Evolutionary conservation across 257 asterid species (phyloP).

Genomic region (Solanum neorickii): DNA sequence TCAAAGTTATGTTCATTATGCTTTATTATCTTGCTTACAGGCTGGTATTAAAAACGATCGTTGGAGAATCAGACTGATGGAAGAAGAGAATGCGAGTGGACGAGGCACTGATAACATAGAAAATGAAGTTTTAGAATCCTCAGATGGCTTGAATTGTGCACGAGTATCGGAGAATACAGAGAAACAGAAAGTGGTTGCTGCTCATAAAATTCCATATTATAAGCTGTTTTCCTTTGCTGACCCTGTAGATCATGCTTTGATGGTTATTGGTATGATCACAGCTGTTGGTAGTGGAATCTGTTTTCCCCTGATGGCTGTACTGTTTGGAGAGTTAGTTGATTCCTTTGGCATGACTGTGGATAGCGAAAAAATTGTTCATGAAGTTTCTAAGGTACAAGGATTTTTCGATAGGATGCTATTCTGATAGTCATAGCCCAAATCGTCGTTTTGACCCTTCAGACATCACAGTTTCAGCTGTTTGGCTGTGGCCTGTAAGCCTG

Average conservation of each 20-base stretch:
- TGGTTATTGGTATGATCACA: slow-evolving; percentile 50
- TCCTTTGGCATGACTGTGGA: slow-evolving; percentile 38
- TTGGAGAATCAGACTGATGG: not conserved
- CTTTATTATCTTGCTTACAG: not conserved
- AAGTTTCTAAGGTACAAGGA: slow-evolving; percentile 40
- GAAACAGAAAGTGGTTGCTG: slow-evolving; percentile 5
- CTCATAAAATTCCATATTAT: slow-evolving; percentile 36
- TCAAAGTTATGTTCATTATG: not conserved
- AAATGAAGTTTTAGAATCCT: not conserved
- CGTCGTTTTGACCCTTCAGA: not conserved
- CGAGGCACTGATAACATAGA: not conserved
- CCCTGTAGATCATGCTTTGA: slow-evolving; percentile 37
- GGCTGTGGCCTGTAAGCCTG: not conserved
- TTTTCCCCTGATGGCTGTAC: slow-evolving; percentile 60
- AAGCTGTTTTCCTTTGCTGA: slow-evolving; percentile 67
- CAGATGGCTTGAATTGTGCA: not conserved
- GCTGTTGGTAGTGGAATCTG: slow-evolving; percentile 64
- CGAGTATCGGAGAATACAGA: not conserved
- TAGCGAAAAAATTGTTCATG: slow-evolving; percentile 12
- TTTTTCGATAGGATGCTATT: not conserved
- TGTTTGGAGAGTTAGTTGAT: slow-evolving; percentile 60
- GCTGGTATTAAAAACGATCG: not conserved
- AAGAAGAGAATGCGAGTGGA: not conserved
- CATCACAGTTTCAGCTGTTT: not conserved
- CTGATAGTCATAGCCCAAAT: not conserved